Evolutionary conservation across 2,329 filamentous ascomycete species (phyloP).

Genomic region (Beauveria pseudobassiana): DNA sequence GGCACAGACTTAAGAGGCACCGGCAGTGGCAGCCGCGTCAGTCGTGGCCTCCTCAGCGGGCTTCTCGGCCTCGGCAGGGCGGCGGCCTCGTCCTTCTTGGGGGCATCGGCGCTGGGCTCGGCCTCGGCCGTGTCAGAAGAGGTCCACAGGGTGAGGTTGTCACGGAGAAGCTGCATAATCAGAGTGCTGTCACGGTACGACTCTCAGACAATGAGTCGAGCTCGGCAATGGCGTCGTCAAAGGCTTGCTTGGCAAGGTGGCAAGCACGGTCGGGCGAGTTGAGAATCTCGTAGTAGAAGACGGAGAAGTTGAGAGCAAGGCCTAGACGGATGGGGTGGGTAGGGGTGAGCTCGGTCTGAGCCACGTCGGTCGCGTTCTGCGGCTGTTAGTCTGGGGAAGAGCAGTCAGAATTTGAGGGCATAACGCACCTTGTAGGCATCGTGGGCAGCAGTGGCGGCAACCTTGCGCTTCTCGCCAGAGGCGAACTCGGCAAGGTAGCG

Average conservation of each 20-base stretch:
- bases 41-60: slow-evolving; percentile 36
- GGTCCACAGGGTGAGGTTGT: slow-evolving; percentile 97
- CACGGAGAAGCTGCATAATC: slow-evolving; percentile 97
- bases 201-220: slow-evolving; percentile 95
- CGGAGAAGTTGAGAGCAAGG: slow-evolving; percentile 97
- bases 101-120: slow-evolving; percentile 51
- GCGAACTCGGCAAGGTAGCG: slow-evolving; percentile 92
- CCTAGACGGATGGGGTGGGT: slow-evolving; percentile 98
- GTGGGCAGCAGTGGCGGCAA: slow-evolving; percentile 76
- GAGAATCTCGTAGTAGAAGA: slow-evolving; percentile 99
- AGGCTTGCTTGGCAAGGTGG: slow-evolving; percentile 98
- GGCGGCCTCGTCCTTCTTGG: slow-evolving; percentile 53
- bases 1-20: slow-evolving; percentile 41
- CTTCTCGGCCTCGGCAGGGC: slow-evolving; percentile 28
- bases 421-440: slow-evolving; percentile 90
- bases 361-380: slow-evolving; percentile 97
- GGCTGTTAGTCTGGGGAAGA: slow-evolving; percentile 99
- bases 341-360: slow-evolving; percentile 92
- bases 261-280: slow-evolving; percentile 98
- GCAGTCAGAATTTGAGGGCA: slow-evolving; percentile 91
- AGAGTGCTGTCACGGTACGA: slow-evolving; percentile 98
- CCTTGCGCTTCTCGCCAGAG: slow-evolving; percentile 86
- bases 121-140: slow-evolving; percentile 82
- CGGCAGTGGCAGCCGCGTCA: slow-evolving; percentile 35
- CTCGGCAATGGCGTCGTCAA: slow-evolving; percentile 97